Evolutionary conservation across 1,139 yeast genomes (phyloP), one percentile per base, ranked within the genome.

Genomic region (Pichia sp.): DNA sequence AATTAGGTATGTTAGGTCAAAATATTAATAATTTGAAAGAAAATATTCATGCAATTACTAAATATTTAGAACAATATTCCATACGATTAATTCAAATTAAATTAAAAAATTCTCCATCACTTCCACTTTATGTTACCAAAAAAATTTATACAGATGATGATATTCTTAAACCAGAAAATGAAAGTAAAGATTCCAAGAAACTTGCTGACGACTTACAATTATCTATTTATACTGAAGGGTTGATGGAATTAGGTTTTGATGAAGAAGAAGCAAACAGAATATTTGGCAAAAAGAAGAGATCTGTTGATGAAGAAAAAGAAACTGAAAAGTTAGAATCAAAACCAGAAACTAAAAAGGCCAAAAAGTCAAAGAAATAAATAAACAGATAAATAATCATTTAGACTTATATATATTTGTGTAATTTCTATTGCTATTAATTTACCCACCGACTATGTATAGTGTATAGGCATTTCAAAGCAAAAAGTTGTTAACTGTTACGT

Each of bases 111-210:
- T 87, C 96, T 28, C 96, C 97, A 30, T 80, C 93, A 25, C 74
- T 93, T 63, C 98, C 99, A 43, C 74, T 93, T 56, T 93, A 75
- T 70, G 80, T 84, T 64, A 74, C 85, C 47, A 84, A 84, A 41
- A 76, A 74, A 55, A 74, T 88, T 48, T 81, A 79, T 67, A 65
- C 70, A 43, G 70, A 69, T n/a, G 77, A 71, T 34, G 79, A 70
- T 46, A 61, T 67, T 13, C 60, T 62, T 34, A 64, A 60, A 18
- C 62, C 60, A n/a, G 55, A 59, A 19, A 54, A 60, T 18, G 65
- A 61, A 42, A 67, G 62, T 33, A 61, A 64, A 58, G 47, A 69
- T 16, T 11, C 43, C 6, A 38, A 33, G n/a, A 39, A 46, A 5
- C 45, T 36, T 10, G 27, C 9, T 29, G 48, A 41, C 10, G 53